A percentile compares a stretch with the other conserved stretches of the same genome.
Conservation (phyloP, 441 rosid genomes). For the Biscutella laevigata region DNA sequence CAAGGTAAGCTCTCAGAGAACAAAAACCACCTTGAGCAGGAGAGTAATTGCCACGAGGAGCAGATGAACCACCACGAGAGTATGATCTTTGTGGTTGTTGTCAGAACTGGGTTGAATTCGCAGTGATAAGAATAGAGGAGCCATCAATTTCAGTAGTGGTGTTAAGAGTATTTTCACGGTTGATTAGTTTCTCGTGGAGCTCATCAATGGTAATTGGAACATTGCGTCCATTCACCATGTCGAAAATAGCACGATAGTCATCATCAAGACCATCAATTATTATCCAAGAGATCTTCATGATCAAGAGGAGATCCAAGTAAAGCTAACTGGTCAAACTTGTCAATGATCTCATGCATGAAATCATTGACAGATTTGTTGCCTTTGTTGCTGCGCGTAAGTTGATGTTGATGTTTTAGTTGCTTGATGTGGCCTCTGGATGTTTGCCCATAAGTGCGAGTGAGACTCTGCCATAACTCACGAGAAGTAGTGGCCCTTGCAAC, state of each 20-base stretch:
- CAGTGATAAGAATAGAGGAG: neutral
- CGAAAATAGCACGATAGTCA: neutral
- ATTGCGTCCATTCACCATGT: neutral
- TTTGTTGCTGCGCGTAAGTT: neutral
- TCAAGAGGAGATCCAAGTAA: no score
- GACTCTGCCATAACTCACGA: neutral
- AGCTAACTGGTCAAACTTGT: neutral
- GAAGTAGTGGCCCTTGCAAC: neutral
- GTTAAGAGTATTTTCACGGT: neutral
- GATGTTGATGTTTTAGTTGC: neutral
- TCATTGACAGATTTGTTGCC: neutral
- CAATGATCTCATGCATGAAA: neutral
- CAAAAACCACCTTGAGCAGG: no score
- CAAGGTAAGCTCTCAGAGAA: no score
- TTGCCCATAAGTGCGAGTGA: neutral
- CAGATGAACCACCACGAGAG: neutral
- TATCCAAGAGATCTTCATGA: neutral
- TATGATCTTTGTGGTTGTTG: no score
- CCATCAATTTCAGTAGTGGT: neutral
- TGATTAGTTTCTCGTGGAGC: neutral
- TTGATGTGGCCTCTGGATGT: neutral
- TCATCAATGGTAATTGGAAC: neutral
- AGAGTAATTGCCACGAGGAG: no score
- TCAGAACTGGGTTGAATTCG: neutral
- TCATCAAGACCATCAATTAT: neutral